Evolutionary conservation across 352 stramenopile species (phyloP).

Genomic region (Phytophthora rubi): DNA sequence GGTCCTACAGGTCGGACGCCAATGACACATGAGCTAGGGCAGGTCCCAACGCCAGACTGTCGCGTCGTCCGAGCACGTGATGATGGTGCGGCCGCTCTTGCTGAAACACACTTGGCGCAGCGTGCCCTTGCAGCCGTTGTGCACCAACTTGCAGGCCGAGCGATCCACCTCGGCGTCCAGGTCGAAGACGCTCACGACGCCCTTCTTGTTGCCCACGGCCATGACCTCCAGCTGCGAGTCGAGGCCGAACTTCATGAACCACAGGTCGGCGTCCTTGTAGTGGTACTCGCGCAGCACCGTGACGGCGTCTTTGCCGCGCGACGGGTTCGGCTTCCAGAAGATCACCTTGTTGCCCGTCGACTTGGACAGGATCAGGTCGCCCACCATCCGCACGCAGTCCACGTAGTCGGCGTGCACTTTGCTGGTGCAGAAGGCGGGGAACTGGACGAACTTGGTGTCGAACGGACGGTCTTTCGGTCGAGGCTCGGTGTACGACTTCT

Average conservation of each 20-base stretch:
- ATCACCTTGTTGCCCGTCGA: conserved; percentile 90
- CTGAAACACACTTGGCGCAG: conserved; percentile 84
- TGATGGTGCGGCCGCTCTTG: conserved; percentile 68
- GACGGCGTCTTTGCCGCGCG: conserved; percentile 77
- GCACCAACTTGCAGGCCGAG: conserved; percentile 71
- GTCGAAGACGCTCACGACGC: conserved; percentile 81
- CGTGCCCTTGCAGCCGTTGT: conserved; percentile 80
- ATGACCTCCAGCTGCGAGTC: conserved; percentile 79
- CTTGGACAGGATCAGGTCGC: conserved; percentile 82
- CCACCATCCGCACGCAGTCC: conserved; percentile 88
- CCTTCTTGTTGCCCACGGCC: conserved; percentile 85
- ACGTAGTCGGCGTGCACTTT: conserved; percentile 93
- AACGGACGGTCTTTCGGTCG: conserved; percentile 72
- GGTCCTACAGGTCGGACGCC: too few relatives aligned
- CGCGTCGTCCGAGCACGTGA: conserved; percentile 77
- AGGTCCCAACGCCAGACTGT: conserved; percentile 83
- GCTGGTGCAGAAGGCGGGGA: conserved; percentile 91
- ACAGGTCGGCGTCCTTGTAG: conserved; percentile 84
- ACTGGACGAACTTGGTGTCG: conserved; percentile 88
- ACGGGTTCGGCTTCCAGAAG: conserved; percentile 92
- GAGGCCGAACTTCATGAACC: conserved; percentile 89
- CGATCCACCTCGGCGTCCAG: conserved; percentile 76
- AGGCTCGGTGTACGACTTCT: conserved; percentile 76
- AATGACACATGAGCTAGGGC: conserved; percentile 17
- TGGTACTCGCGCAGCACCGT: conserved; percentile 85